Evolutionary conservation across 148 eudicot genomes (phyloP).

Genomic region (Selenicereus undatus): DNA sequence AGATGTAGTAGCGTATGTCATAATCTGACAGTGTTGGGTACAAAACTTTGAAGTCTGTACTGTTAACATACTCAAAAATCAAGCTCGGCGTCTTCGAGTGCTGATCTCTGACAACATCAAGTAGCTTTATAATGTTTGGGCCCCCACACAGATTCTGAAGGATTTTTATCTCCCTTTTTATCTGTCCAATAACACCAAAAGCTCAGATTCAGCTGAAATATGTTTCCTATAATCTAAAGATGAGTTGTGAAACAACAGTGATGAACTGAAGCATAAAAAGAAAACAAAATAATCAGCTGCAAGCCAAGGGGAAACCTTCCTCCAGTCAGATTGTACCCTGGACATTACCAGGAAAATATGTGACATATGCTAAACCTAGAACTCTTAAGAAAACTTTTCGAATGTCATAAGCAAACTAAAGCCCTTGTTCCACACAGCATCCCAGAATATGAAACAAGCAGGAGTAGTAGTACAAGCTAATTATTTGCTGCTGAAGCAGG

Average conservation of each 20-base stretch:
- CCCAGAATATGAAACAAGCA: too few species aligned
- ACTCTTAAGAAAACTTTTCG: not conserved
- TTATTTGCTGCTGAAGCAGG: not conserved
- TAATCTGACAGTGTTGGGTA: slow-evolving; percentile 92
- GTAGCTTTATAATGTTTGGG: slow-evolving; percentile 71
- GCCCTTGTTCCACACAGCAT: too few species aligned
- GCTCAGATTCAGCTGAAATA: slow-evolving; percentile 7
- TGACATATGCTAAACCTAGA: not conserved
- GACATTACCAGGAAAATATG: not conserved
- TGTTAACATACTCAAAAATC: slow-evolving; percentile 89
- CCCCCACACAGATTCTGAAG: slow-evolving; percentile 95
- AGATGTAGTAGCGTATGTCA: slow-evolving; percentile 95
- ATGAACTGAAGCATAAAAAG: not conserved
- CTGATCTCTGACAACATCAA: slow-evolving; percentile 90
- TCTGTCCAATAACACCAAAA: slow-evolving; percentile 38
- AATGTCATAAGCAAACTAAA: too few species aligned
- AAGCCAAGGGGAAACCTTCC: too few species aligned
- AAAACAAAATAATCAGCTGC: not conserved
- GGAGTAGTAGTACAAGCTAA: not conserved
- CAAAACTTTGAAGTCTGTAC: slow-evolving; percentile 89
- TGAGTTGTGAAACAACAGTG: not conserved
- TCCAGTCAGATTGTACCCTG: not conserved
- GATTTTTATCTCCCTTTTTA: slow-evolving; percentile 90
- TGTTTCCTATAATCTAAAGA: not conserved
- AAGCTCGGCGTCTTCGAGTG: slow-evolving; percentile 97